phyloP scores from a whole-genome alignment of 331 rosid species.

The Ulmus americana region DNA sequence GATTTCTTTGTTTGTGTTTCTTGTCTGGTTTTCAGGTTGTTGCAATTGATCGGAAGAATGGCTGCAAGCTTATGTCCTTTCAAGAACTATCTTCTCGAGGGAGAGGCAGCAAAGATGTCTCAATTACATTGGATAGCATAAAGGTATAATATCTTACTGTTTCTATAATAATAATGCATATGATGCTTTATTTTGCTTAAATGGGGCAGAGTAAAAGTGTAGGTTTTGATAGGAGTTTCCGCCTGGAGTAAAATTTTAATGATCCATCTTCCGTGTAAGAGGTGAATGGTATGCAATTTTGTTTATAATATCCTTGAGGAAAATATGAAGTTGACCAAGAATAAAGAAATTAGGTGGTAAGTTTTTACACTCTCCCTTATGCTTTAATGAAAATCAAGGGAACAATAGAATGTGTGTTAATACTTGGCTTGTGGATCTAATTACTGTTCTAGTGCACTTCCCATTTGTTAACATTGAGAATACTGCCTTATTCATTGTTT shows the following conservation, averaged over 20 bases:
- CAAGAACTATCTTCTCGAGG: conserved; percentile 86
- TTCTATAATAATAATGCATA: neutral
- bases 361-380: no score
- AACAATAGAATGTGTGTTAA: neutral
- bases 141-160: conserved; percentile 43
- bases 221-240: no score
- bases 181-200: neutral
- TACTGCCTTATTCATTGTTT: neutral
- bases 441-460: neutral
- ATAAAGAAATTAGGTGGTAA: no score
- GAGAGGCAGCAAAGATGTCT: conserved; percentile 65
- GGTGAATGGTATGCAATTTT: no score
- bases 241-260: no score
- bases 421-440: neutral
- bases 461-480: neutral
- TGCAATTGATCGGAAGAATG: conserved; percentile 73
- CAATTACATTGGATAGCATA: conserved; percentile 54
- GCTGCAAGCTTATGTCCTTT: conserved; percentile 63
- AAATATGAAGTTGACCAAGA: no score
- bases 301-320: no score
- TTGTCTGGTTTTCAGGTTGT: conserved; percentile 59
- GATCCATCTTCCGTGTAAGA: no score
- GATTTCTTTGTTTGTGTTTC: conserved; percentile 12
- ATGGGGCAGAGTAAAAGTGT: no score
- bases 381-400: no score